phyloP scores from a whole-genome alignment of 805 yeast genomes.

The Saccharomycopsis sp. region DNA sequence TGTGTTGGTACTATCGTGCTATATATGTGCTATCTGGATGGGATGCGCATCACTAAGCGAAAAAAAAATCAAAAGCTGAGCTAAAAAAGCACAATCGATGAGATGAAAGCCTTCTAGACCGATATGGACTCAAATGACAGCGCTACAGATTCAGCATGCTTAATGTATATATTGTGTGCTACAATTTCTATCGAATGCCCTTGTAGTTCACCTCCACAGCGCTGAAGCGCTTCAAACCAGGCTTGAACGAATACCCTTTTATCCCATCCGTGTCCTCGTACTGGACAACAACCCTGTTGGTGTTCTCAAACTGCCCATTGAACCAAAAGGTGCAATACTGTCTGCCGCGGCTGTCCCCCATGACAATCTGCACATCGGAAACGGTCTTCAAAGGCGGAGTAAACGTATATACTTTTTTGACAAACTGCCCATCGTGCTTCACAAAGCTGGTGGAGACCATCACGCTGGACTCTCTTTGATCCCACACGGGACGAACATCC shows the following conservation, averaged over 20 bases:
- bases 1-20: too few species aligned
- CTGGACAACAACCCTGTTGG: too few species aligned
- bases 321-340: conserved; percentile 11
- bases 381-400: background rate
- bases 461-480: too few species aligned
- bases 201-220: conserved; percentile 33
- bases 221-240: conserved; percentile 47
- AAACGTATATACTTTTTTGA: background rate
- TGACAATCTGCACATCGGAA: background rate
- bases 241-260: conserved; percentile 45
- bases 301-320: conserved; percentile 7
- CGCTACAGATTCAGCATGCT: too few species aligned
- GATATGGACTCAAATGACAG: too few species aligned
- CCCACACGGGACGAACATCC: background rate
- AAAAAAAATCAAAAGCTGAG: too few species aligned
- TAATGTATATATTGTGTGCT: background rate
- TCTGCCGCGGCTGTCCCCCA: conserved; percentile 2
- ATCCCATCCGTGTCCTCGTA: conserved; percentile 62
- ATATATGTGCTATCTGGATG: too few species aligned
- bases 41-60: too few species aligned
- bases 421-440: background rate
- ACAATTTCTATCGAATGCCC: too few species aligned
- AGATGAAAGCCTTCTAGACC: too few species aligned
- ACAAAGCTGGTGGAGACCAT: background rate
- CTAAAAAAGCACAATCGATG: too few species aligned